Evolutionary conservation across 2,329 filamentous ascomycete species (phyloP).

Genomic region (Aureobasidium musti): DNA sequence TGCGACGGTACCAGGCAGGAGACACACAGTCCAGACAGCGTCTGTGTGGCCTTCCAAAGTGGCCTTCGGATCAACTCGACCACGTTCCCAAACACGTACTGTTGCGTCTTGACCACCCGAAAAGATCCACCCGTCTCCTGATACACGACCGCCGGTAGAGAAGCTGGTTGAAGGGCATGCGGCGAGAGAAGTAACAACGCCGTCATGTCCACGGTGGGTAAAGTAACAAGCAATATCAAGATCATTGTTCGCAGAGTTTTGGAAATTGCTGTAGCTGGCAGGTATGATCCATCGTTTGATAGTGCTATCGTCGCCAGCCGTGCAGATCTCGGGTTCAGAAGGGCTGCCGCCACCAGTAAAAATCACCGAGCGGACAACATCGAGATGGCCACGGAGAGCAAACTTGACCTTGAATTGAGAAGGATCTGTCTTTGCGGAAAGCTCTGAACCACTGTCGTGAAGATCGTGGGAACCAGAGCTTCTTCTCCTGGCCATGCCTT

Average conservation of each 20-base stretch:
- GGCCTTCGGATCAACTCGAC: constrained; percentile 90
- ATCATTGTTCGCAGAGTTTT: constrained; percentile 64
- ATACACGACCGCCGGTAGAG: constrained; percentile 80
- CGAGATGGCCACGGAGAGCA: constrained; percentile 85
- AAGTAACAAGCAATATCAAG: constrained; percentile 92
- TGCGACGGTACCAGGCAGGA: constrained; percentile 80
- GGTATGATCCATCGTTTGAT: constrained; percentile 98
- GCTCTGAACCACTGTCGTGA: constrained; percentile 48
- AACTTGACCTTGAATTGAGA: constrained; percentile 90
- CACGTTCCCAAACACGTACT: constrained; percentile 92
- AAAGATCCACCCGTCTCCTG: constrained; percentile 97
- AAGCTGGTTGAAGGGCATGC: constrained; percentile 89
- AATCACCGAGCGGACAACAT: constrained; percentile 90
- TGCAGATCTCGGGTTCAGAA: constrained; percentile 95
- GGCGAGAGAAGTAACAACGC: constrained; percentile 81
- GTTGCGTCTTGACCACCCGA: constrained; percentile 94
- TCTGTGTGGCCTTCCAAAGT: constrained; percentile 93
- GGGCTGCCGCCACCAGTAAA: constrained; percentile 96
- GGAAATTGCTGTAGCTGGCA: constrained; percentile 68
- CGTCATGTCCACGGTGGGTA: constrained; percentile 91
- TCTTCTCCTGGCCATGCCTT: constrained; percentile 63
- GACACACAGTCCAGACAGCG: constrained; percentile 92
- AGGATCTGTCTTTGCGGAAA: constrained; percentile 61
- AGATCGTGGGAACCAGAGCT: constrained; percentile 66
- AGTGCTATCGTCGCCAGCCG: constrained; percentile 89